Conservation (phyloP, 176 grass and related monocot species). For the Chrysopogon serrulatus region DNA sequence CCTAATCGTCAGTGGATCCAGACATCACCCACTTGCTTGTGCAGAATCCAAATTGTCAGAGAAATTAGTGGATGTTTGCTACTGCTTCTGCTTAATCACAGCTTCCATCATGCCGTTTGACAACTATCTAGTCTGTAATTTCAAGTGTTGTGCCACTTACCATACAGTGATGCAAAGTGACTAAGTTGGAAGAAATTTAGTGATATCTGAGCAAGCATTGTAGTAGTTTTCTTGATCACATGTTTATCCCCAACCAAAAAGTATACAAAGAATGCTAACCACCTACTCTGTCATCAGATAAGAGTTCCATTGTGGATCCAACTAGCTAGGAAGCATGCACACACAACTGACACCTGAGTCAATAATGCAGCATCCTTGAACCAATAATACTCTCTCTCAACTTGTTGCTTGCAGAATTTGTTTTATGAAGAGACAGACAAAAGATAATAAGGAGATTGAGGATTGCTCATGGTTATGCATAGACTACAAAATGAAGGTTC, state of each 20-base stretch:
- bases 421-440: neutral
- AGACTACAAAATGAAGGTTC: neutral
- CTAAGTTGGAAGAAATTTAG: neutral
- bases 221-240: neutral
- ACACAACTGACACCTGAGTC: constrained; percentile 1
- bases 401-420: constrained; percentile 2
- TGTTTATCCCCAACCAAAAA: constrained; percentile 9
- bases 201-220: constrained; percentile 34
- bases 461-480: neutral
- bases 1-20: too few species aligned
- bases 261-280: constrained; percentile 20
- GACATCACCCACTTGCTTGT: neutral
- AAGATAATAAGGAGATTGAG: neutral
- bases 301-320: constrained; percentile 36
- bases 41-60: neutral
- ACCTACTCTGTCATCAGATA: constrained; percentile 19
- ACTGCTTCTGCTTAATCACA: neutral
- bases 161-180: neutral
- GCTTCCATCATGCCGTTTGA: neutral
- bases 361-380: neutral
- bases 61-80: neutral
- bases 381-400: constrained; percentile 2
- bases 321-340: constrained; percentile 23
- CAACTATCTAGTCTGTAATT: neutral
- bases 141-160: neutral